A percentile compares a stretch with the other conserved stretches of the same genome.
Conservation (phyloP, 306 rosid species). For the Styphnolobium japonicum region DNA sequence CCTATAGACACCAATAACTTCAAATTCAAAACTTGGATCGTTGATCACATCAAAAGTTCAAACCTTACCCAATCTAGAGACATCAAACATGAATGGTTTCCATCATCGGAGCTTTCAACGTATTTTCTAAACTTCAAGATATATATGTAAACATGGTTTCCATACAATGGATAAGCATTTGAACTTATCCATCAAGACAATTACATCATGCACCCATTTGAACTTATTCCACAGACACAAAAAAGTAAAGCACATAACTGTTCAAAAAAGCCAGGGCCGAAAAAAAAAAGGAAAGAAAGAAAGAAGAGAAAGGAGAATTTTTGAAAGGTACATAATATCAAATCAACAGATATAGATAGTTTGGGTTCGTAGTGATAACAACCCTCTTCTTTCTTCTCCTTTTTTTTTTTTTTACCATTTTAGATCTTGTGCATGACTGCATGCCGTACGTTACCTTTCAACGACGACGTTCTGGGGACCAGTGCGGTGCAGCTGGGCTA, state of each 20-base stretch:
- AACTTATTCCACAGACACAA: conserved; percentile 40
- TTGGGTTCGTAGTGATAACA: neutral
- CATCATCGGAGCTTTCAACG: conserved; percentile 2
- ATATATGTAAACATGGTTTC: neutral
- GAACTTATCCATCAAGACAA: conserved; percentile 42
- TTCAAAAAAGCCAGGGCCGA: neutral
- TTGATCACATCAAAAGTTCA: neutral
- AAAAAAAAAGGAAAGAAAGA: neutral
- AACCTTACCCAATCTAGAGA: neutral
- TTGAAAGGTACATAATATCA: conserved; percentile 26
- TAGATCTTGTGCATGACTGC: neutral
- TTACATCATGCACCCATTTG: conserved; percentile 24
- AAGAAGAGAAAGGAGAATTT: neutral
- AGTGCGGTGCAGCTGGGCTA: conserved; percentile 64
- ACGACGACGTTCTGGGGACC: conserved; percentile 62
- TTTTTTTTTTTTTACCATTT: neutral
- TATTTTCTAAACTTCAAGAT: conserved; percentile 15
- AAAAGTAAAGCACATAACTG: neutral
- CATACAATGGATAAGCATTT: conserved; percentile 19
- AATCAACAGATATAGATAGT: neutral
- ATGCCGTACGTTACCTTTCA: neutral
- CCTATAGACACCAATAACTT: neutral
- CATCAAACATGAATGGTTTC: neutral
- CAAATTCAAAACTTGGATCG: neutral
- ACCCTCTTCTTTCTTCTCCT: neutral